Base-by-base conservation (phyloP, 148 eudicot species). In the Vaccinium corymbosum region DNA sequence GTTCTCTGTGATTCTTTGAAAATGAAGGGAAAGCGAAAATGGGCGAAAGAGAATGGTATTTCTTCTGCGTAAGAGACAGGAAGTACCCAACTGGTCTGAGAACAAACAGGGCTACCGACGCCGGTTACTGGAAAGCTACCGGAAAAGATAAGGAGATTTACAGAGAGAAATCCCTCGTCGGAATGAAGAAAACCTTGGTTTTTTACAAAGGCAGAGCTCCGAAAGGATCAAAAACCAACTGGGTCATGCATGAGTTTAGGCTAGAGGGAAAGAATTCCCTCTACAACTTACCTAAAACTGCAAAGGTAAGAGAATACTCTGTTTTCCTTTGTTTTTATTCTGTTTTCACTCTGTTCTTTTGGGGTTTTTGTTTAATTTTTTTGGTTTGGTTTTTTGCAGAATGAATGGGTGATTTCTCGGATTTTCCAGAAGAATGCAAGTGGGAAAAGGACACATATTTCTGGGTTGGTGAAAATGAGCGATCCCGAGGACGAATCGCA, bases 181-280 rank as follows among this genome's bases (percentile, higher is more conserved):
- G 98, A 12, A 96, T 94, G 98, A 95, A 95, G 91, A 95, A 95
- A 83, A 95, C 98, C 16, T 78, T 95, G 66, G 98, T 95, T 42
- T 95, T 94, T 82, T 94, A 95, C 88, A 87, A 76, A 25, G 98
- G 98, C 12, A 89, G 98, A 50, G 98, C 98, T 78, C 98, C 98
- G 2, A 92, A 87, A 85, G 98, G 98, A 1, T 89, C 89, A 68
- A 94, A 94, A 81, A 89, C 92, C 12, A 90, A 93, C 70, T 95
- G 98, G 98, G 97, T 95, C 19, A 94, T 95, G 98, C 98, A 95
- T 84, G 98, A 95, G 77, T 95, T 88, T 25, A 84, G 98, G 80
- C 56, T 92, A 50, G 96, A 95, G 29, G 94, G 98, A 75, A 88
- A 91, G 68, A 48, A 25, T 71, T 85, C 87, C 16, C 85, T 77